phyloP scores from a whole-genome alignment of 352 stramenopile genomes.

The Phytopythium delawarense region DNA sequence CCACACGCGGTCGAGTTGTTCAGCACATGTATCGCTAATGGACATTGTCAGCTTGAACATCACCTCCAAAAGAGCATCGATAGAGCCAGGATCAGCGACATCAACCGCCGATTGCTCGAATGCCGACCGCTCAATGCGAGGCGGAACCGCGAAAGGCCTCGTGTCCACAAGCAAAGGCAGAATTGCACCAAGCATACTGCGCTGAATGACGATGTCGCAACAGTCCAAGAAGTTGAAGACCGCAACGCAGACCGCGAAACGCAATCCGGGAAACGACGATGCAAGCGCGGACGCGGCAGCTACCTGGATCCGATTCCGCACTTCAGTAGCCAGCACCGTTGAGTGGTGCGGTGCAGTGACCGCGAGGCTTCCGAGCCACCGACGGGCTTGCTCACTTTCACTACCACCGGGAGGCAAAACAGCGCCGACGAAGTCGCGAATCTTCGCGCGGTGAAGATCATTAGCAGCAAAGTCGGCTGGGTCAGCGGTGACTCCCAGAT shows the following conservation, averaged over 20 bases:
- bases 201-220: conserved; percentile 30
- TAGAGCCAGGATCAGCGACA: conserved; percentile 1
- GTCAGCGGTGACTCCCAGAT: conserved; percentile 29
- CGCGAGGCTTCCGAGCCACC: neutral
- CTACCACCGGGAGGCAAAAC: neutral
- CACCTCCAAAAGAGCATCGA: conserved; percentile 28
- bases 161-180: conserved; percentile 57
- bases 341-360: conserved; percentile 2
- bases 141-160: conserved; percentile 1
- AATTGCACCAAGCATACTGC: conserved; percentile 46
- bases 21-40: conserved; percentile 28
- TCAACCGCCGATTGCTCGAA: neutral
- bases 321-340: conserved; percentile 16
- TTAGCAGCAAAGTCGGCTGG: neutral
- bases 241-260: conserved; percentile 30
- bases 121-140: too few relatives aligned
- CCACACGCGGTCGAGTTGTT: conserved; percentile 66
- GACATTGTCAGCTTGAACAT: conserved; percentile 52
- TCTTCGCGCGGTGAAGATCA: neutral
- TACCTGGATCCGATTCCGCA: conserved; percentile 28
- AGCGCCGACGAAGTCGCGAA: neutral
- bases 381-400: neutral
- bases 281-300: conserved; percentile 28
- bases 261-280: conserved; percentile 22
- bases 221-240: conserved; percentile 38